Evolutionary conservation across 2,329 filamentous ascomycete species (phyloP).

Genomic region (Plectosphaerella sp.): DNA sequence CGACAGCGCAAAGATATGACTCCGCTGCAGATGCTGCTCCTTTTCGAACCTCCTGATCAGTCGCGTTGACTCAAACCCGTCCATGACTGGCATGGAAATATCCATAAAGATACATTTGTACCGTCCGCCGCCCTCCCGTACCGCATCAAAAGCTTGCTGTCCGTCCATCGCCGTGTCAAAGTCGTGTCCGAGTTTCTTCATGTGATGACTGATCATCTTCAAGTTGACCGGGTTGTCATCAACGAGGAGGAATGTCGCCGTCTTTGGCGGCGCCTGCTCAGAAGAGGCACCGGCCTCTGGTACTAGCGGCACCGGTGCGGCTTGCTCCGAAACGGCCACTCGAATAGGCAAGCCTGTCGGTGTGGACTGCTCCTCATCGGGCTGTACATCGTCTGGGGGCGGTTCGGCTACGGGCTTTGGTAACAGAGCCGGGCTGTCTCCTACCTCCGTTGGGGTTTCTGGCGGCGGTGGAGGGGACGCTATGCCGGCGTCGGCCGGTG

Average conservation of each 20-base stretch:
- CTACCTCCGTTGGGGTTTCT: too few species aligned
- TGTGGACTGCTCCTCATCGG: too few species aligned
- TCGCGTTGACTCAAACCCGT: constrained; percentile 33
- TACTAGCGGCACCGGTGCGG: too few species aligned
- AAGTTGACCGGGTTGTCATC: constrained; percentile 36
- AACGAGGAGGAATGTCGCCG: constrained; percentile 24
- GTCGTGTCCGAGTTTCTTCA: constrained; percentile 23
- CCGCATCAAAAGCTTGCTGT: background rate
- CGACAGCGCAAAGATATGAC: constrained; percentile 38
- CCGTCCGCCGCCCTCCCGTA: background rate
- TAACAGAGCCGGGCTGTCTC: too few species aligned
- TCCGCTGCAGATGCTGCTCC: constrained; percentile 27
- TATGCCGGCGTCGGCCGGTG: background rate
- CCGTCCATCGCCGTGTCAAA: constrained; percentile 19
- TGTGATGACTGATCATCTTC: constrained; percentile 24
- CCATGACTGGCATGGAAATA: constrained; percentile 42
- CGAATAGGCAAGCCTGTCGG: too few species aligned
- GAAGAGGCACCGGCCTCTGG: too few species aligned
- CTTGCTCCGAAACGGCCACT: too few species aligned
- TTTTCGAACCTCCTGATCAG: constrained; percentile 36
- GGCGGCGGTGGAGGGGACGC: too few species aligned
- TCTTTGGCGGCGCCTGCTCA: background rate
- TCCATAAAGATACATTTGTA: constrained; percentile 18
- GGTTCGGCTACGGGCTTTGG: too few species aligned
- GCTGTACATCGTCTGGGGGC: too few species aligned